These are phyloP conservation scores for Musa schizocarpa DNA, from an alignment of 176 grass and related monocot species.

Conservation along the genomic window DNA sequence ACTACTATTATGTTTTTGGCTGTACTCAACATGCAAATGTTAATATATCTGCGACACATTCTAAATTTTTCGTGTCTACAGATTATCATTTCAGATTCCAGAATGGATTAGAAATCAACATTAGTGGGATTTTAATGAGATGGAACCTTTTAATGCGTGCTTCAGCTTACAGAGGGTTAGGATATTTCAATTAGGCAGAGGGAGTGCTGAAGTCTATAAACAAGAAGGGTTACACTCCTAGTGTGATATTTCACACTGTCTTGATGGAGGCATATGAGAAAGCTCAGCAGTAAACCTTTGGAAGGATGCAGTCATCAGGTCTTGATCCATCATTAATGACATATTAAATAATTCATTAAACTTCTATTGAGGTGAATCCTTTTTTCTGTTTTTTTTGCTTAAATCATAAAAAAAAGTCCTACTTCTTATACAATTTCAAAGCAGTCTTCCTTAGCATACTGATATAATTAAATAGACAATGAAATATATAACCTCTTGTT, in stretches of 20 bases:
- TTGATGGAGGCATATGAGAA: constrained; percentile 90
- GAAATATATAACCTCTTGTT: background rate
- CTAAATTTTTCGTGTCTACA: background rate
- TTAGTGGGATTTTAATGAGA: constrained; percentile 92
- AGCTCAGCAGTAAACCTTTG: constrained; percentile 82
- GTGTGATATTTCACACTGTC: constrained; percentile 85
- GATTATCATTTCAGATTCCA: constrained; percentile 47
- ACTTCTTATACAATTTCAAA: background rate
- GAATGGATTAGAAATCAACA: constrained; percentile 91
- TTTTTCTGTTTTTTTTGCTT: background rate
- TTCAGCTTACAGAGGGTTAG: constrained; percentile 77
- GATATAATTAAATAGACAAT: background rate
- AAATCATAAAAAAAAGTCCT: background rate
- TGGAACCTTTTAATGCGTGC: constrained; percentile 91
- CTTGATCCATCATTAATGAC: constrained; percentile 81
- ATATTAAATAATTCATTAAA: constrained; percentile 91
- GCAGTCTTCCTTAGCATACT: background rate
- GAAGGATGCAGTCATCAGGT: constrained; percentile 75
- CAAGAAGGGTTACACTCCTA: constrained; percentile 62
- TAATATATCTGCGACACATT: background rate
- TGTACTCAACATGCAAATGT: background rate
- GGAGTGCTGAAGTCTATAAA: constrained; percentile 72
- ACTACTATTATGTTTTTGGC: background rate
- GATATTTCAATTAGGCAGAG: constrained; percentile 71
- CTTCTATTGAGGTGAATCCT: constrained; percentile 64